These are phyloP conservation scores for Rubroshorea leprosula DNA, from an alignment of 345 rosid species.

Conservation along the genomic window DNA sequence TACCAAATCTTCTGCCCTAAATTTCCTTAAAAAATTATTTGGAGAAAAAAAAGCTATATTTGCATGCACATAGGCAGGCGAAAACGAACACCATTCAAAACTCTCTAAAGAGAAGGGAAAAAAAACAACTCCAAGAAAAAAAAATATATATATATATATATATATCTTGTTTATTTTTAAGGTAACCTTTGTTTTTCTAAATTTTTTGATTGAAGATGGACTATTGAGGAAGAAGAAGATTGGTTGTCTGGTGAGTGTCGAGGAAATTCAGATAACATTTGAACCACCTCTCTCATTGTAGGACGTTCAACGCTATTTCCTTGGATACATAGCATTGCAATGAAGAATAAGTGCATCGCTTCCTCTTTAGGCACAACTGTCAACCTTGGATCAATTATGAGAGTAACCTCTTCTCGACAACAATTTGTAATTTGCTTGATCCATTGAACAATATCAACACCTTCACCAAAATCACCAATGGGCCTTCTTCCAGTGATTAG, in stretches of 20 bases:
- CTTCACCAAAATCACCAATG: constrained; percentile 56
- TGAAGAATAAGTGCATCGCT: constrained; percentile 49
- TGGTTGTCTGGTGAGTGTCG: constrained; percentile 17
- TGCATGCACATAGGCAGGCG: constrained; percentile 18
- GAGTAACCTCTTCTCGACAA: constrained; percentile 32
- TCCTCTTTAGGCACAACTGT: constrained; percentile 39
- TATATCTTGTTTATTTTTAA: constrained; percentile 19
- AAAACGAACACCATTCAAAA: constrained; percentile 14
- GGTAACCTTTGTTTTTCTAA: constrained; percentile 16
- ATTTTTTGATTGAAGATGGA: constrained; percentile 15
- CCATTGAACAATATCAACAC: constrained; percentile 70
- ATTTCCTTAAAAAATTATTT: constrained; percentile 6
- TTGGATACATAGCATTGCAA: constrained; percentile 57
- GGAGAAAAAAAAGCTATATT: constrained; percentile 5
- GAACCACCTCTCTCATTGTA: constrained; percentile 66
- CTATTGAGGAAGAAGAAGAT: constrained; percentile 28
- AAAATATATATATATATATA: neutral
- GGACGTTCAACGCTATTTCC: constrained; percentile 65
- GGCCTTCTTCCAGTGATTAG: constrained; percentile 53
- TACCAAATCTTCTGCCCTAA: constrained; percentile 15
- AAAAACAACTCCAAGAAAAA: neutral
- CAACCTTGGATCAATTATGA: constrained; percentile 43
- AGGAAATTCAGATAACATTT: constrained; percentile 52
- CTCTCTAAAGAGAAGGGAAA: neutral
- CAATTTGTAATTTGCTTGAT: constrained; percentile 29